Percentiles rank a stretch among this genome's conserved stretches.
phyloP scores from a whole-genome alignment of 257 asterid genomes.

The Solanum gandarillasii region DNA sequence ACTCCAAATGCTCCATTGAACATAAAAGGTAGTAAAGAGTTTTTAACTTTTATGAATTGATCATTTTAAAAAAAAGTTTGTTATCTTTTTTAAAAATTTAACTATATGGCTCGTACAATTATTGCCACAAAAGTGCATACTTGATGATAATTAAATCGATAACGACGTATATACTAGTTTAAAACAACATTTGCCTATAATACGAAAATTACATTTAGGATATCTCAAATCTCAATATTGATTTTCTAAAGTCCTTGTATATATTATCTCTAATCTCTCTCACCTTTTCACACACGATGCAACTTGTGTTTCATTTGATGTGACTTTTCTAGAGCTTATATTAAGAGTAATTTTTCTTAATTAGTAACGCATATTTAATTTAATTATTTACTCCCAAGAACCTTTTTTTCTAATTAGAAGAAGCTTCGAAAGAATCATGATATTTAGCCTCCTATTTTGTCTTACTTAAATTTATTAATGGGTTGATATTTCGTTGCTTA shows the following conservation, averaged over 20 bases:
- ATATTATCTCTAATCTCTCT: not conserved
- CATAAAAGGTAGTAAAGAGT: too few relatives aligned
- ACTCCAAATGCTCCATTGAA: not conserved
- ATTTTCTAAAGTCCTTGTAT: not conserved
- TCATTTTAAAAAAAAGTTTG: not conserved
- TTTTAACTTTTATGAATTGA: not conserved
- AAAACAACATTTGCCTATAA: not conserved
- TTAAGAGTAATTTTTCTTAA: not conserved
- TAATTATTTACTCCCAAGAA: not conserved
- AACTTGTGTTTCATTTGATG: not conserved
- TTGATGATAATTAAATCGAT: not conserved
- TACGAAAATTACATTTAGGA: not conserved
- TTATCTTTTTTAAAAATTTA: not conserved
- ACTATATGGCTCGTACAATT: not conserved
- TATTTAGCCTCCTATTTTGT: slow-evolving; percentile 9
- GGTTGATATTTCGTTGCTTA: not conserved
- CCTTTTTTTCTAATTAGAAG: not conserved
- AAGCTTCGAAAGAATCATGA: slow-evolving; percentile 8
- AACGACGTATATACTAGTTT: not conserved
- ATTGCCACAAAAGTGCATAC: not conserved
- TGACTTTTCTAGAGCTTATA: not conserved
- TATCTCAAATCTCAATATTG: not conserved
- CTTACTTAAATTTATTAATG: not conserved
- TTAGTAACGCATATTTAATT: not conserved
- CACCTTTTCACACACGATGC: not conserved